Evolutionary conservation across 78 protist genomes (phyloP), one percentile per base, ranked within the genome.

Genomic region (Cavenderia fasciculata): DNA sequence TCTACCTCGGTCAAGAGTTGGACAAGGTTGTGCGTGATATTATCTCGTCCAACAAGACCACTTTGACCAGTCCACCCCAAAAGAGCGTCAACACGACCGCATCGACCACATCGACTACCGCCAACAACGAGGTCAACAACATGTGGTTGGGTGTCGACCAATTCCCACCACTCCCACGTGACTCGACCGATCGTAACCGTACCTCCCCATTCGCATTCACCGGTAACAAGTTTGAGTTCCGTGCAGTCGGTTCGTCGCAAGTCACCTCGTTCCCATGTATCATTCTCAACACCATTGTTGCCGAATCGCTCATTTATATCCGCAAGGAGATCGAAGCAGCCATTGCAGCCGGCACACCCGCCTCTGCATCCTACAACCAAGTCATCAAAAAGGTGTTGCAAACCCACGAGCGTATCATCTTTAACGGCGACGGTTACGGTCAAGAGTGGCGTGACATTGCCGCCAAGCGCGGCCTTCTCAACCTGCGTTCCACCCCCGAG

Each of bases 191-290:
- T 79, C 97, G 99, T 84, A 97, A 97, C 94, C 93, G 99, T 69
- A 97, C 99, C 36, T 90, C 98, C 5, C 98, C 99, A 38, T 95
- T 97, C 62, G 97, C 99, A 19, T 96, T 95, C 85, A 94, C 96
- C 40, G 98, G 98, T 61, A 94, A 85, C 79, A 92, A 79, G 74
- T 95, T 94, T 62, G 96, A 95, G 56, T 97, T 97, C 95, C 95
- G 99, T 63, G 97, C 97, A 1, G 96, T 92, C 65, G 99, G 99
- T 51, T 87, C 97, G 21, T 59, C 92, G 18, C 97, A 95, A 92
- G 61, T 34, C 23, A 61, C 65, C 27, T 88, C 86, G 36, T 47
- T 59, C 61, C 82, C 96, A 46, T 51, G 73, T 57, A 94, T 76
- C 27, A 36, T 85, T 29, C n/a, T 96, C 34, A 95, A 96, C 77